Evolutionary conservation across 1,284 basidiomycete genomes (phyloP), one percentile per base, ranked within the genome.

Genomic region (Fomes fomentarius): DNA sequence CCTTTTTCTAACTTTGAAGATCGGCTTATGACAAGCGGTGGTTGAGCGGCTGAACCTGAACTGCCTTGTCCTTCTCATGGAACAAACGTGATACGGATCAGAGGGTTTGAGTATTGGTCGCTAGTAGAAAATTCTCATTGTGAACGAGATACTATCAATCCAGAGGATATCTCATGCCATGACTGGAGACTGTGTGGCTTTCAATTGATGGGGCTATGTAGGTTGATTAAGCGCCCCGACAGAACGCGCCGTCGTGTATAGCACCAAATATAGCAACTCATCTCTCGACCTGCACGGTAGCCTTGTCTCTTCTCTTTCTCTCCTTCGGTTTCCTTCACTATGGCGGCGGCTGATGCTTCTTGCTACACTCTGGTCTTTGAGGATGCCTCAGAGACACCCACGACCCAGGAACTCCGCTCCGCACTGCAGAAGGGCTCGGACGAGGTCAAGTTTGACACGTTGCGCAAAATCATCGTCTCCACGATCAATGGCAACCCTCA

Each of bases 381-480:
- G 67, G 90, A 91, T 69, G 83, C 79, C 57, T 79, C 83, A 24
- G 92, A 93, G 71, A 80, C 83, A 17, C 91, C 91, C n/a, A 86
- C 92, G 26, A 81, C 83, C 1, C 82, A 88, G 64, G 96, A 99
- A 65, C 83, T 99, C 52, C 84, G 95, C 56, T 83, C 86, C 60
- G 85, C 87, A 40, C 82, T 99, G 47, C 93, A 98, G 77, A 98
- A 97, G 75, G 96, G 95, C 56, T 85, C 89, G n/a, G 96, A 98
- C 74, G 96, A 98, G 66, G 88, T 95, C 77, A 99, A 98, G 80
- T 79, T 98, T 68, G 96, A 99, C 76, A 95, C 96, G 66, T 87
- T 99, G 78, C 86, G 95, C 69, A 91, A 89, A 75, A 97, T 99
- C 76, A 93, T 99, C 66, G 84, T 96, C 56, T 88, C 93, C 41